phyloP scores from a whole-genome alignment of 768 basidiomycete genomes.

The Mycena galericulata region DNA sequence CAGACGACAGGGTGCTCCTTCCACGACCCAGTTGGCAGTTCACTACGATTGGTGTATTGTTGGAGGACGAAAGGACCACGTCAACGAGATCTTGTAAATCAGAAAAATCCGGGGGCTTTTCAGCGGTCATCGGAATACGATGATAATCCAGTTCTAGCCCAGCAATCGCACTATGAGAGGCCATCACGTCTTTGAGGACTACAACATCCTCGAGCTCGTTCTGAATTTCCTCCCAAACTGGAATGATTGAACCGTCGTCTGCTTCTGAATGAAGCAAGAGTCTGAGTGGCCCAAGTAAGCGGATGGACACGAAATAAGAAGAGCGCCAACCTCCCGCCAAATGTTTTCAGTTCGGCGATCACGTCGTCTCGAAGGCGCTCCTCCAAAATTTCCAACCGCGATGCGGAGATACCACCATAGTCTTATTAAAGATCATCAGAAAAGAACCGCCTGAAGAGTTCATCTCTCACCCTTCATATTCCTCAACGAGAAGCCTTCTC shows the following conservation, averaged over 20 bases:
- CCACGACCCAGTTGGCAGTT: slow-evolving; percentile 97
- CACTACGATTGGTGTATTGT: slow-evolving; percentile 85
- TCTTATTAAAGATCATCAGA: slow-evolving; percentile 56
- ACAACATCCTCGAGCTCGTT: slow-evolving; percentile 67
- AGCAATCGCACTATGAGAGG: slow-evolving; percentile 55
- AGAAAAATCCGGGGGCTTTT: slow-evolving; percentile 80
- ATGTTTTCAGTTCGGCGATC: slow-evolving; percentile 80
- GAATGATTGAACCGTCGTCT: slow-evolving; percentile 86
- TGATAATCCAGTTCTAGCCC: slow-evolving; percentile 80
- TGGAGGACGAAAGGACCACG: slow-evolving; percentile 76
- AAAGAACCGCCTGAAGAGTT: not conserved
- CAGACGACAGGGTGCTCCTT: slow-evolving; percentile 91
- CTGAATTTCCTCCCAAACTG: slow-evolving; percentile 93
- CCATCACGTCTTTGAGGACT: slow-evolving; percentile 92
- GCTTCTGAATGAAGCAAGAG: slow-evolving; percentile 93
- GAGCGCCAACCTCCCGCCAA: slow-evolving; percentile 80
- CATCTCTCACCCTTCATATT: slow-evolving; percentile 88
- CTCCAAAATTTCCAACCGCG: slow-evolving; percentile 90
- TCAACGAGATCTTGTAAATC: slow-evolving; percentile 85
- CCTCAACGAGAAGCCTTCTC: slow-evolving; percentile 87
- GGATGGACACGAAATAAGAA: not conserved
- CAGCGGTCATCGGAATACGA: slow-evolving; percentile 94
- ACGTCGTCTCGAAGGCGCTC: slow-evolving; percentile 92
- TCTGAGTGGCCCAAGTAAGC: slow-evolving; percentile 49
- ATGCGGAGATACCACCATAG: slow-evolving; percentile 94